Base-by-base conservation (phyloP, 306 rosid genomes). In the Cucurbita ficifolia region DNA sequence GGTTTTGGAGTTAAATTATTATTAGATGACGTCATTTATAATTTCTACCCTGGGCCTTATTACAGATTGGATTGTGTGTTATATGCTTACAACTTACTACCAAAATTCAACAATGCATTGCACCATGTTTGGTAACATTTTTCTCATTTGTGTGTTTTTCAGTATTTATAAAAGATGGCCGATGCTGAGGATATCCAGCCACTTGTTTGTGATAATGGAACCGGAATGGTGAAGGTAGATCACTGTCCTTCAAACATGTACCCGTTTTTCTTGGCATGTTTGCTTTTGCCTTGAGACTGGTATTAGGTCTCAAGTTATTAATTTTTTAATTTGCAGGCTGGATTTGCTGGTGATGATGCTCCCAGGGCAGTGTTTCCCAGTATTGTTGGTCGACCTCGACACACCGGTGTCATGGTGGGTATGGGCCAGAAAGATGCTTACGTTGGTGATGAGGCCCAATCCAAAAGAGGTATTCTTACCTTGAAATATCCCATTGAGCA, bases 341-440 rank as follows among this genome's bases (percentile, higher is more conserved):
- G 96, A 43, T 92, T 92, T 84, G 98, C 96, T 56, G 98, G 98
- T 54, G 98, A 92, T 81, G 98, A 92, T 90, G 98, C 98, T 57
- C 98, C 98, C 36, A 88, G 98, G 78, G 98, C 98, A 35, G 98
- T 92, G 76, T 92, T 92, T 71, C 98, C 98, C 48, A 90, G 96
- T 82, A 92, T 92, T 79, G 98, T 92, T 75, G 98, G 98, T 58
- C 84, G 98, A 51, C 98, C 98, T 50, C 87, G 97, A 59, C 98
- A 92, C 78, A 89, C 98, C 29, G 98, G 98, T 80, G 98, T 92
- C 46, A 92, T 92, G 98, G 98, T 92, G 82, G 98, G 98, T 76
- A 92, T 92, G 98, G 98, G 98, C 24, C 96, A 92, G 80, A 92
- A 92, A 84, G 98, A 92, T 84, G 98, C 98, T 74, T 92, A 92